Evolutionary conservation across 2,329 filamentous ascomycete genomes (phyloP).

Genomic region (Leptographium wingfieldii): DNA sequence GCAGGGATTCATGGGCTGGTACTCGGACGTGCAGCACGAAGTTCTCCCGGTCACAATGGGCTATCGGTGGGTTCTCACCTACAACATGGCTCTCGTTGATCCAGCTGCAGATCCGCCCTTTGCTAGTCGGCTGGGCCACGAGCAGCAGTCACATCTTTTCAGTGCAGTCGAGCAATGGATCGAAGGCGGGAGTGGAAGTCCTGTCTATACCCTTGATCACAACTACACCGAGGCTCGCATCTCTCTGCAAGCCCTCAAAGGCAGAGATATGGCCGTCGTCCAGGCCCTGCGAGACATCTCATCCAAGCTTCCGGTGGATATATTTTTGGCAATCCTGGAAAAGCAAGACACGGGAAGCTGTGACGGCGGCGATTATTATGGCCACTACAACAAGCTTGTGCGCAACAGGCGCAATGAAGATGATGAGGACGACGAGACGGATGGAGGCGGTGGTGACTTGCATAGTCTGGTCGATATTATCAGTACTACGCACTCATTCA

Average conservation of each 20-base stretch:
- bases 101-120: background rate
- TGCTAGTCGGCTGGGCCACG: background rate
- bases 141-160: background rate
- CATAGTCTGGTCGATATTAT: background rate
- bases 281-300: background rate
- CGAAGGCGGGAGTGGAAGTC: no score
- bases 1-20: slow-evolving; percentile 25
- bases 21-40: slow-evolving; percentile 35
- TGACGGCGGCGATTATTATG: background rate
- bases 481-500: background rate
- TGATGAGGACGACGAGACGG: background rate
- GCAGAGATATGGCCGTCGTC: background rate
- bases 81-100: slow-evolving; percentile 28
- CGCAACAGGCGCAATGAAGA: background rate
- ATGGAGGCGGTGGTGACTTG: background rate
- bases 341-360: background rate
- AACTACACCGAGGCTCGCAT: slow-evolving; percentile 12
- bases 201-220: slow-evolving; percentile 13
- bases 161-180: background rate
- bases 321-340: background rate
- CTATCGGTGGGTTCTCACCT: slow-evolving; percentile 33
- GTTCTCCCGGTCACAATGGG: slow-evolving; percentile 28
- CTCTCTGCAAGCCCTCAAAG: background rate
- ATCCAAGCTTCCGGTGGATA: background rate
- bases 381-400: background rate